Percentiles rank a stretch among this genome's conserved stretches.
These are phyloP conservation scores for Metschnikowia similis DNA, from an alignment of 805 yeast species.

Conservation along the genomic window DNA sequence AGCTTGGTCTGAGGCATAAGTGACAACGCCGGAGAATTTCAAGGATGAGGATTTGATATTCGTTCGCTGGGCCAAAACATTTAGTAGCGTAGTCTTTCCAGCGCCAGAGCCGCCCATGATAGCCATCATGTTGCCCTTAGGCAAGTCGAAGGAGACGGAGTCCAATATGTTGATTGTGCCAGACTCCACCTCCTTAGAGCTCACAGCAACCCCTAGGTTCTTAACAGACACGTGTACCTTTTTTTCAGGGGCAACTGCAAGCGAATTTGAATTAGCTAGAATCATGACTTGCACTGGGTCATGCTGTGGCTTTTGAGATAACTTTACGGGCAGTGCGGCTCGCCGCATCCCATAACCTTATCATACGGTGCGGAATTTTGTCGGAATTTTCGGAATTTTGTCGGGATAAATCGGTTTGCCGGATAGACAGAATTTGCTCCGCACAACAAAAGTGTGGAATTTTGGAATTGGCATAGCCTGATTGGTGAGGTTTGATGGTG, in stretches of 20 bases:
- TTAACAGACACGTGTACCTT: conserved; percentile 12
- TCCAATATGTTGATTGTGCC: conserved; percentile 23
- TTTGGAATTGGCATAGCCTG: no score
- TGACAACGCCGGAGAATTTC: conserved; percentile 39
- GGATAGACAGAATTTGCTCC: no score
- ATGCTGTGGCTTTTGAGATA: neutral
- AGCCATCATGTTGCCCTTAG: conserved; percentile 63
- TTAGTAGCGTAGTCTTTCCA: conserved; percentile 78
- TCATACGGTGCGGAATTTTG: neutral
- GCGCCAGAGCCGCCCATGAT: conserved; percentile 87
- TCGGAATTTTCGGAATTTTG: no score
- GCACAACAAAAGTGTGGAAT: no score
- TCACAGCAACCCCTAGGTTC: conserved; percentile 11
- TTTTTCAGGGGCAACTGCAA: conserved; percentile 9
- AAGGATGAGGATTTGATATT: conserved; percentile 38
- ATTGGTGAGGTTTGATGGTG: no score
- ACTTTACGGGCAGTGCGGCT: neutral
- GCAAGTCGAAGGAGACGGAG: conserved; percentile 55
- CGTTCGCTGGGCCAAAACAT: conserved; percentile 55
- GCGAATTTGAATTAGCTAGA: conserved; percentile 7
- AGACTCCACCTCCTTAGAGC: conserved; percentile 9
- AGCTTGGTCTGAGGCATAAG: conserved; percentile 20
- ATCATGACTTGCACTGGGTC: neutral
- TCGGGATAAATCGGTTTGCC: no score
- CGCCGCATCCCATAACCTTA: neutral